Evolutionary conservation across 2,329 filamentous ascomycete genomes (phyloP).

Genomic region (Dothistroma septosporum): DNA sequence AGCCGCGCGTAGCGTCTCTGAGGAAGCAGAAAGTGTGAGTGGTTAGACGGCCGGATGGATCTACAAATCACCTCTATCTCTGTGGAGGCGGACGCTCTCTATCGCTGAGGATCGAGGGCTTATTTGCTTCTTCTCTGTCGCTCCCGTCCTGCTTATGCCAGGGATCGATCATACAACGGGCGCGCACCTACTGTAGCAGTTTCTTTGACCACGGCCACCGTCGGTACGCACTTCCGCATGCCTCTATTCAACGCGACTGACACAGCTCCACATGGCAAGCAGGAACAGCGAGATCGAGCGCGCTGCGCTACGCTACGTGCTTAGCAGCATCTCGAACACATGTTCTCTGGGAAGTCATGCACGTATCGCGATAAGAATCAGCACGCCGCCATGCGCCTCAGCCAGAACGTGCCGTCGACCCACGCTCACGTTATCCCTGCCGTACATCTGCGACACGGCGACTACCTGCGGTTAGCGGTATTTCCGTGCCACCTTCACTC

Average conservation of each 20-base stretch:
- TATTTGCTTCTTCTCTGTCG: neutral
- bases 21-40: constrained; percentile 2
- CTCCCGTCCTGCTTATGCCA: neutral
- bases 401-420: constrained; percentile 4
- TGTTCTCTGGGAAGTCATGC: constrained; percentile 7
- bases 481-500: neutral
- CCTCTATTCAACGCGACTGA: neutral
- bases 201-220: neutral
- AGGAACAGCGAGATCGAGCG: neutral
- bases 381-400: neutral
- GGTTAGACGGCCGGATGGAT: constrained; percentile 5
- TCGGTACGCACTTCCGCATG: neutral
- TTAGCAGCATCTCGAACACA: constrained; percentile 7
- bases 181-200: neutral
- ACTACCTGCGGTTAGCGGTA: neutral
- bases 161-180: neutral
- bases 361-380: constrained; percentile 5
- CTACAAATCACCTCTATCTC: neutral
- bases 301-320: neutral
- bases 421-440: constrained; percentile 16
- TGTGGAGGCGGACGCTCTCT: neutral
- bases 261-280: neutral
- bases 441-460: constrained; percentile 4
- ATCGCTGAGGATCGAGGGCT: neutral
- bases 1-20: neutral